Percentiles rank a stretch among this genome's conserved stretches.
phyloP scores from a whole-genome alignment of 2,329 filamentous ascomycete species.

The Hypoxylon sp. region DNA sequence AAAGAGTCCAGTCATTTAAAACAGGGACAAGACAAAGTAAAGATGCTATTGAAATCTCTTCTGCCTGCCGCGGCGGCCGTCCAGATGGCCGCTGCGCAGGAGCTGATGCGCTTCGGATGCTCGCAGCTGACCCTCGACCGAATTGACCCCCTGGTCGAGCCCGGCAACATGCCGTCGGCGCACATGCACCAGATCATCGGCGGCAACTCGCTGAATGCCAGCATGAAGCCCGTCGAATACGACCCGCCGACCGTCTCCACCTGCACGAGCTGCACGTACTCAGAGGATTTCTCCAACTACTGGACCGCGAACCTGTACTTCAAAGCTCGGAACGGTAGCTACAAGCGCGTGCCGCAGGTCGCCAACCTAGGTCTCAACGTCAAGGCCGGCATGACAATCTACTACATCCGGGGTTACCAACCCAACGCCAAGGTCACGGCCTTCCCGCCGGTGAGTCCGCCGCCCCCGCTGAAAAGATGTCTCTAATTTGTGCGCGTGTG shows the following conservation, averaged over 20 bases:
- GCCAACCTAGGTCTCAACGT: conserved; percentile 51
- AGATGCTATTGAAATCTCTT: conserved; percentile 51
- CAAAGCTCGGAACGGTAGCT: conserved; percentile 52
- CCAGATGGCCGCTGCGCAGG: conserved; percentile 51
- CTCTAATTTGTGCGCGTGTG: conserved; percentile 1
- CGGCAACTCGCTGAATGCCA: conserved; percentile 53
- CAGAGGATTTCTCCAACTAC: conserved; percentile 54
- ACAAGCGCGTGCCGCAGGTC: conserved; percentile 52
- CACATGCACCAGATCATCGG: conserved; percentile 54
- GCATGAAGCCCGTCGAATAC: conserved; percentile 46
- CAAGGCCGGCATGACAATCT: conserved; percentile 52
- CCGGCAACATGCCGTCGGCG: conserved; percentile 50
- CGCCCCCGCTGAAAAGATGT: conserved; percentile 1
- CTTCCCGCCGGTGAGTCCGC: conserved; percentile 48
- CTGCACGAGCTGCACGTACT: conserved; percentile 53
- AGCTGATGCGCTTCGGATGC: conserved; percentile 56
- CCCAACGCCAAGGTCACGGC: conserved; percentile 49
- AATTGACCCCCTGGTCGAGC: conserved; percentile 51
- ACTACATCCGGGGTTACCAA: conserved; percentile 53
- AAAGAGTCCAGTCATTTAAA: too few relatives aligned
- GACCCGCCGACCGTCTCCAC: conserved; percentile 49
- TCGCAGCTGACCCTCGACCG: conserved; percentile 55
- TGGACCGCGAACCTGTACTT: conserved; percentile 54
- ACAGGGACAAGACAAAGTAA: conserved; percentile 34
- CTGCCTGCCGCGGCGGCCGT: conserved; percentile 48